Base-by-base conservation (phyloP, 257 asterid species). In the Solanum appendiculatum region DNA sequence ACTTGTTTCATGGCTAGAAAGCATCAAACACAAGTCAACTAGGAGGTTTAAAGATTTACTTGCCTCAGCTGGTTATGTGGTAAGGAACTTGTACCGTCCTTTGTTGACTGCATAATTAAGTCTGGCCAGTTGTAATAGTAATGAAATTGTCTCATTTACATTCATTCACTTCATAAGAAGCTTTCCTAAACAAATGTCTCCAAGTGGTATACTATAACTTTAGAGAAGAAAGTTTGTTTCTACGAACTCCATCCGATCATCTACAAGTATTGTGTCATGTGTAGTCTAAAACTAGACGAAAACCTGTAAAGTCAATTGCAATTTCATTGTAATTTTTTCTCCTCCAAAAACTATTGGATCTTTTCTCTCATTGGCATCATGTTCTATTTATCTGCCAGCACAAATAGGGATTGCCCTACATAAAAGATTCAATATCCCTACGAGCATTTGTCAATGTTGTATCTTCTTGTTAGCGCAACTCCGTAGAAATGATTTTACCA, bases 1-100 rank as follows among this genome's bases (percentile, higher is more conserved):
- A 48, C 66, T 80, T 36, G 39, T 89, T 66, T 86, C 90, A 44
- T 86, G 88, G 40, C 12, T 89, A 56, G 89, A 86, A 44, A 77
- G 46, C 69, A 69, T 83, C 40, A 73, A 56, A 42, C 86, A 73
- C 5, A 56, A 74, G 12, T 87, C 87, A 23, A 48, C 86, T 69
- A 84, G 78, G 44, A 78, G 63, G 8, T 73, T 82, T 23, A 86
- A 48, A 69, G 42, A 34, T 46, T 39, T 88, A 7, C 86, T 89
- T 31, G 36, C 60, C 82, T 86, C 89, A 11, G 75, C 88, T 39
- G 90, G 84, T 39, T 54, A 15, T 63, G 83, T 63, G 14, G 31
- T 84, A 23, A 85, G 86, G 84, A 44, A 44, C 84, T 44, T 27
- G 39, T 78, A 44, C 64, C 64, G 18, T 78, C 40, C 84, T 42